Evolutionary conservation across 1,139 yeast genomes (phyloP).

Genomic region (Hemisphaericaspora xylofermentans): DNA sequence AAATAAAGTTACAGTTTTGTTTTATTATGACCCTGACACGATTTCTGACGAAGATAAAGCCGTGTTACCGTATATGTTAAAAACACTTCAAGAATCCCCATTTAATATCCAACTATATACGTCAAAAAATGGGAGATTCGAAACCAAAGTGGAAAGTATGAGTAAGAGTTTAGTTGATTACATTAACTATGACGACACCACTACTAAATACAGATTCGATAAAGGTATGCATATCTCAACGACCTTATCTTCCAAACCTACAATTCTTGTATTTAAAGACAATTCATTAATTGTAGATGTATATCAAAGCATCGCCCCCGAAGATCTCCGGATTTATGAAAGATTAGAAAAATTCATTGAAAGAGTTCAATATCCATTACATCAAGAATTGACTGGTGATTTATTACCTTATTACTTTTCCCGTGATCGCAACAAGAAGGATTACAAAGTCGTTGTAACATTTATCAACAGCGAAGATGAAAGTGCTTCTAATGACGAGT

Average conservation of each 20-base stretch:
- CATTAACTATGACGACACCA: conserved; percentile 39
- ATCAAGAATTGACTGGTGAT: conserved; percentile 49
- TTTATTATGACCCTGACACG: conserved; percentile 51
- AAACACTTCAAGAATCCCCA: conserved; percentile 56
- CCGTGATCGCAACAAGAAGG: conserved; percentile 19
- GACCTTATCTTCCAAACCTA: conserved; percentile 59
- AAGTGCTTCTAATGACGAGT: conserved; percentile 31
- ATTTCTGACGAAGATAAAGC: conserved; percentile 59
- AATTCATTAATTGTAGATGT: conserved; percentile 51
- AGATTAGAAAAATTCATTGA: conserved; percentile 50
- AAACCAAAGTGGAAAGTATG: conserved; percentile 40
- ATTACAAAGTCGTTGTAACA: conserved; percentile 53
- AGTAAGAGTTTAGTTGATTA: conserved; percentile 40
- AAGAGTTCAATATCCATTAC: conserved; percentile 47
- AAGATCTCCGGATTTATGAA: conserved; percentile 54
- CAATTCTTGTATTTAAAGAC: conserved; percentile 58
- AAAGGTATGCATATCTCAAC: conserved; percentile 49
- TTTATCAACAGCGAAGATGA: conserved; percentile 49
- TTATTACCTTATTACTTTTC: conserved; percentile 34
- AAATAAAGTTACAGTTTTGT: conserved; percentile 50
- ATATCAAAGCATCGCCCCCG: conserved; percentile 60
- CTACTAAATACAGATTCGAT: conserved; percentile 32
- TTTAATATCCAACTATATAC: conserved; percentile 53
- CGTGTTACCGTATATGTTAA: conserved; percentile 57
- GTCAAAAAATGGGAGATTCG: conserved; percentile 46